phyloP scores from a whole-genome alignment of 371 early-diverging fungal genomes.

The Coemansia sp. region DNA sequence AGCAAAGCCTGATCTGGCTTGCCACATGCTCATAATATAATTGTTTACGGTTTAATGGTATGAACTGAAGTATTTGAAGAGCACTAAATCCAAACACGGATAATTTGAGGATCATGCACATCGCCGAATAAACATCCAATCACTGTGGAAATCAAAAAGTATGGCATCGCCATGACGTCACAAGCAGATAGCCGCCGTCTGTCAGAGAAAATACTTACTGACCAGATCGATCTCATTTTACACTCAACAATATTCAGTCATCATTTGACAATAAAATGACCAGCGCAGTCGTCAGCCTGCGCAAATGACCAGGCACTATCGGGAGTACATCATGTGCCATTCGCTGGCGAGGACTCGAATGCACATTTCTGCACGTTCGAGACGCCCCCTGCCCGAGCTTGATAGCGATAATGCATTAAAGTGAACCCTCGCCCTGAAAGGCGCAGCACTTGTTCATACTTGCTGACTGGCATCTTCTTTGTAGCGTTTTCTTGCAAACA shows the following conservation, averaged over 20 bases:
- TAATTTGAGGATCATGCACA: background rate
- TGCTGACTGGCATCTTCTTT: no score
- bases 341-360: background rate
- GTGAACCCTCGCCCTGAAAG: constrained; percentile 2
- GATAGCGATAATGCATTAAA: background rate
- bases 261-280: no score
- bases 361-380: constrained; percentile 5
- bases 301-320: background rate
- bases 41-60: background rate
- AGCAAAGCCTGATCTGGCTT: background rate
- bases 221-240: background rate
- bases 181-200: background rate
- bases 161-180: constrained; percentile 2
- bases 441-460: background rate
- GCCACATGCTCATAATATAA: background rate
- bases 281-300: no score
- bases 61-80: background rate
- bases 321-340: background rate
- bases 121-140: background rate
- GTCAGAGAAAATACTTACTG: background rate
- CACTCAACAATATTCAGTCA: no score
- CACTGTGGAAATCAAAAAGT: background rate
- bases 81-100: background rate
- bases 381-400: background rate
- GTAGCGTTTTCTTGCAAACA: background rate